A percentile compares a stretch with the other conserved stretches of the same genome.
Conservation (phyloP, 2,329 filamentous ascomycete genomes). For the Aspergillus amoenus region DNA sequence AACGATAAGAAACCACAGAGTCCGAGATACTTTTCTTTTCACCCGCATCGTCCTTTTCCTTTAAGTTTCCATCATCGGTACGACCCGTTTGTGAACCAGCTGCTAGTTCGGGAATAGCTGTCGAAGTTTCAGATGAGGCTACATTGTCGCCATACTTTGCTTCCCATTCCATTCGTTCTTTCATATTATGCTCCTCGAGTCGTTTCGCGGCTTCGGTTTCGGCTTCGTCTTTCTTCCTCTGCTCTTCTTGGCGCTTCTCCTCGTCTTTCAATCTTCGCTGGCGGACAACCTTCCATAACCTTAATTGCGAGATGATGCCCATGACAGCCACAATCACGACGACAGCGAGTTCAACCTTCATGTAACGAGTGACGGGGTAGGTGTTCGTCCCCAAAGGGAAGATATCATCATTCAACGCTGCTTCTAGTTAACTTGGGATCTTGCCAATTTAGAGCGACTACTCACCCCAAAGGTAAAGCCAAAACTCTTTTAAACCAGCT, state of each 20-base stretch:
- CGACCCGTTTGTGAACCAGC: slow-evolving; percentile 15
- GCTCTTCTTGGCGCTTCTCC: slow-evolving; percentile 49
- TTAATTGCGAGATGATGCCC: slow-evolving; percentile 80
- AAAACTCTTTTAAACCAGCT: slow-evolving; percentile 94
- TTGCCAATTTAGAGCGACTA: not conserved
- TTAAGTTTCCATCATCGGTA: slow-evolving; percentile 12
- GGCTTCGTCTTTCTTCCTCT: slow-evolving; percentile 58
- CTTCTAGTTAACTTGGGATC: slow-evolving; percentile 2
- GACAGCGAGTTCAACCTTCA: slow-evolving; percentile 78
- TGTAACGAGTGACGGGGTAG: slow-evolving; percentile 83
- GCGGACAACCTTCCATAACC: slow-evolving; percentile 77
- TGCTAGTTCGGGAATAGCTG: slow-evolving; percentile 25
- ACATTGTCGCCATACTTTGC: slow-evolving; percentile 64
- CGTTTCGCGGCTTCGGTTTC: slow-evolving; percentile 70
- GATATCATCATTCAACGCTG: slow-evolving; percentile 69
- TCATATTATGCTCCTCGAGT: slow-evolving; percentile 46
- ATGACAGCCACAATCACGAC: slow-evolving; percentile 72
- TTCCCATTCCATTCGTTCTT: slow-evolving; percentile 66
- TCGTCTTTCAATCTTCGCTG: slow-evolving; percentile 50
- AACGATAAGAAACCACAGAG: slow-evolving; percentile 19
- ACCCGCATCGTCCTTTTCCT: slow-evolving; percentile 22
- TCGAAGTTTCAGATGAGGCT: slow-evolving; percentile 21
- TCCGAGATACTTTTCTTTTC: slow-evolving; percentile 26
- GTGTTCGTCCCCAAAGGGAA: slow-evolving; percentile 76
- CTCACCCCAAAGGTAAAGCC: slow-evolving; percentile 84